These are phyloP conservation scores for Colletotrichum magnum DNA, from an alignment of 2,329 filamentous ascomycete species.

Conservation along the genomic window DNA sequence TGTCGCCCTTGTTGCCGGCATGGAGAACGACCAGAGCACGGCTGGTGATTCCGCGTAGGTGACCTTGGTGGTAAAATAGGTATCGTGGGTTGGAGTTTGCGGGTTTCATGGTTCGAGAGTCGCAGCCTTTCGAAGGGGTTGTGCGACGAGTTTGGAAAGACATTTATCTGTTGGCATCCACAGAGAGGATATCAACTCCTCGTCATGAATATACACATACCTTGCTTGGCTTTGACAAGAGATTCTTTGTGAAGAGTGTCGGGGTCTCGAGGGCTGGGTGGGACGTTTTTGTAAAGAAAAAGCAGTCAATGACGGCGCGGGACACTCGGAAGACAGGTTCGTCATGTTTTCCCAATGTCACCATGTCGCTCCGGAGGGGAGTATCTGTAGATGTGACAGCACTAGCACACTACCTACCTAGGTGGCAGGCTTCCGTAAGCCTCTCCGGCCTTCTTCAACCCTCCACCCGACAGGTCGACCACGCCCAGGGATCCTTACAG, in stretches of 20 bases:
- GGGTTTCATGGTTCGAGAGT: slow-evolving; percentile 23
- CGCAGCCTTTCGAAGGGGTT: slow-evolving; percentile 7
- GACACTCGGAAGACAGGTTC: slow-evolving; percentile 9
- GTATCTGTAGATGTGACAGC: no score
- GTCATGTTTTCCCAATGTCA: not conserved
- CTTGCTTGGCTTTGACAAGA: slow-evolving; percentile 5
- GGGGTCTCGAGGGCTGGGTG: not conserved
- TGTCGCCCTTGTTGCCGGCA: slow-evolving; percentile 21
- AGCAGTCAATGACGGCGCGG: not conserved
- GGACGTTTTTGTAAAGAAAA: slow-evolving; percentile 4
- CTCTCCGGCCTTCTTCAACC: not conserved
- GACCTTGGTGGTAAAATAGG: not conserved
- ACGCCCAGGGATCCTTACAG: slow-evolving; percentile 20
- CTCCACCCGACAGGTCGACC: slow-evolving; percentile 9
- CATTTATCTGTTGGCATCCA: slow-evolving; percentile 21
- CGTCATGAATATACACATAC: slow-evolving; percentile 33
- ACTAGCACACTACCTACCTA: no score
- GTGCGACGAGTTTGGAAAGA: slow-evolving; percentile 30
- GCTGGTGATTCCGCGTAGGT: not conserved
- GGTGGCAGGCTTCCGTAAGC: slow-evolving; percentile 5
- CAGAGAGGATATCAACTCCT: slow-evolving; percentile 12
- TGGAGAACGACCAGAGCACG: slow-evolving; percentile 22
- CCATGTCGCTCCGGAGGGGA: not conserved
- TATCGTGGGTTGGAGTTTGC: slow-evolving; percentile 29
- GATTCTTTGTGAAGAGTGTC: not conserved